Evolutionary conservation across 2,329 filamentous ascomycete species (phyloP).

Genomic region (Phialemoniopsis sp.): DNA sequence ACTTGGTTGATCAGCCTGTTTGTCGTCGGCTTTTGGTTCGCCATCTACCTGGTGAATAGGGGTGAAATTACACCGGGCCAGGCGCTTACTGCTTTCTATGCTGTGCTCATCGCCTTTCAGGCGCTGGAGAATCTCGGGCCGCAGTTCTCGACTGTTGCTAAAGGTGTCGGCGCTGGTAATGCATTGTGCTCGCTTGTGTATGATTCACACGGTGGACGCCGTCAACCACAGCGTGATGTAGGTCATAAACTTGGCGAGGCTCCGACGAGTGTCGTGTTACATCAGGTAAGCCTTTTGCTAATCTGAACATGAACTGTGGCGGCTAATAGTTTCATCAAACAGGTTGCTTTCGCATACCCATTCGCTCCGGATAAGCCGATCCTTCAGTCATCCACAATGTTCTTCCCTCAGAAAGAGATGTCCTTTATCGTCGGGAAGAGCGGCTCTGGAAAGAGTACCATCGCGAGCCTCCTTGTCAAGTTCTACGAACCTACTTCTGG

Average conservation of each 20-base stretch:
- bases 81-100: slow-evolving; percentile 82
- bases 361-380: slow-evolving; percentile 57
- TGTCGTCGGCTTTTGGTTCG: slow-evolving; percentile 87
- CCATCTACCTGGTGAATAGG: slow-evolving; percentile 61
- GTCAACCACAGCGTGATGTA: slow-evolving; percentile 3
- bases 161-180: slow-evolving; percentile 70
- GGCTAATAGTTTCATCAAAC: not conserved
- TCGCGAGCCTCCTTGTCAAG: slow-evolving; percentile 73
- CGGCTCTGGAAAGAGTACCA: slow-evolving; percentile 88
- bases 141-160: slow-evolving; percentile 72
- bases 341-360: slow-evolving; percentile 84
- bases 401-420: slow-evolving; percentile 67
- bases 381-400: slow-evolving; percentile 59
- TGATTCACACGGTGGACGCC: slow-evolving; percentile 13
- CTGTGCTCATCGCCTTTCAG: slow-evolving; percentile 71
- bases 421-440: slow-evolving; percentile 83
- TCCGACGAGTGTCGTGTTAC: too few species aligned
- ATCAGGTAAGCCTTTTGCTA: slow-evolving; percentile 26
- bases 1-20: slow-evolving; percentile 77
- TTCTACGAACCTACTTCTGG: slow-evolving; percentile 70
- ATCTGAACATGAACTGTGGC: too few species aligned
- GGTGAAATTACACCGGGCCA: slow-evolving; percentile 57
- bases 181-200: slow-evolving; percentile 48
- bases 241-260: too few species aligned
- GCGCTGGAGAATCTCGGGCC: slow-evolving; percentile 71